phyloP scores from a whole-genome alignment of 2,329 filamentous ascomycete genomes.

The Didymella arachidicola region DNA sequence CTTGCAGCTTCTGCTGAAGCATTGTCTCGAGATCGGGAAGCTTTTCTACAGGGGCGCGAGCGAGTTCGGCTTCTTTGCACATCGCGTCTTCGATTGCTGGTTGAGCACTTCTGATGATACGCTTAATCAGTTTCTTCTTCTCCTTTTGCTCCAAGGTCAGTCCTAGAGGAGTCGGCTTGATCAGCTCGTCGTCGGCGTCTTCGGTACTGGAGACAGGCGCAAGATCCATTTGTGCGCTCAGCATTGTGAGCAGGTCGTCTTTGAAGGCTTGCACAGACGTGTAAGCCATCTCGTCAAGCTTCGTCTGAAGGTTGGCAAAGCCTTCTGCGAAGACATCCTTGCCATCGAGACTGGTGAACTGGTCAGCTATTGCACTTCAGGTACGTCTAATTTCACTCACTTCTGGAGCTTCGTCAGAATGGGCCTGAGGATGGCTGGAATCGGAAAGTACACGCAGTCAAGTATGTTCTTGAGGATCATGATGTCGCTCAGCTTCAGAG shows the following conservation, averaged over 20 bases:
- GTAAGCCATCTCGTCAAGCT: slow-evolving; percentile 65
- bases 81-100: slow-evolving; percentile 78
- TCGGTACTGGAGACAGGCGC: slow-evolving; percentile 52
- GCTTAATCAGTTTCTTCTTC: slow-evolving; percentile 83
- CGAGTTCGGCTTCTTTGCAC: slow-evolving; percentile 82
- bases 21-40: slow-evolving; percentile 77
- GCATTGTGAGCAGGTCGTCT: slow-evolving; percentile 63
- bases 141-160: slow-evolving; percentile 74
- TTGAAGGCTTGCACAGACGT: slow-evolving; percentile 69
- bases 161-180: slow-evolving; percentile 51
- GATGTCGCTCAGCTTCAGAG: slow-evolving; percentile 76
- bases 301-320: slow-evolving; percentile 61
- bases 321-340: slow-evolving; percentile 64
- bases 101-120: slow-evolving; percentile 85
- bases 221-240: slow-evolving; percentile 63
- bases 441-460: slow-evolving; percentile 90
- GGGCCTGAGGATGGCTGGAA: slow-evolving; percentile 76
- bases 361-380: slow-evolving; percentile 11
- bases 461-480: slow-evolving; percentile 80
- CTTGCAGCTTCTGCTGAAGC: slow-evolving; percentile 69
- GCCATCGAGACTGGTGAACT: slow-evolving; percentile 50
- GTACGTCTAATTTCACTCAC: slow-evolving; percentile 66
- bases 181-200: slow-evolving; percentile 54
- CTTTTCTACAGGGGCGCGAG: slow-evolving; percentile 73
- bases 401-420: slow-evolving; percentile 80